These are phyloP conservation scores for Venturia asperata DNA, from an alignment of 2,329 filamentous ascomycete species.

Conservation along the genomic window DNA sequence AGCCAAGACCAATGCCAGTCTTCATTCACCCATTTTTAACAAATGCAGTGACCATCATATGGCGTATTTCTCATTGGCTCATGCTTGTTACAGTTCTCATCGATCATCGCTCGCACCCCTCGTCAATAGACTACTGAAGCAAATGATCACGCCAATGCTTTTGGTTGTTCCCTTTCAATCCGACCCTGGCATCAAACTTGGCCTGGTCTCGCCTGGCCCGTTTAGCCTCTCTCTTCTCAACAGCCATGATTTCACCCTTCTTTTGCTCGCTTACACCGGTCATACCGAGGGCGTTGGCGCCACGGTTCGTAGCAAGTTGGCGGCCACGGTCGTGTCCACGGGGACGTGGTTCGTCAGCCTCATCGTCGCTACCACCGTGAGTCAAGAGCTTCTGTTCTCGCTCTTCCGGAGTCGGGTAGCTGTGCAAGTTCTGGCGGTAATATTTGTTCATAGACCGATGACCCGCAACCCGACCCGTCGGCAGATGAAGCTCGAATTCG, in stretches of 20 bases:
- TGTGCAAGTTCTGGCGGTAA: constrained; percentile 86
- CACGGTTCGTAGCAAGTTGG: constrained; percentile 41
- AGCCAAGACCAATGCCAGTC: too few relatives aligned
- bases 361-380: constrained; percentile 39
- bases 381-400: constrained; percentile 52
- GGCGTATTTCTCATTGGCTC: neutral
- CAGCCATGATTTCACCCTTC: constrained; percentile 59
- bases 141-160: constrained; percentile 56
- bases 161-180: constrained; percentile 70
- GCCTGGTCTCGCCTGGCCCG: constrained; percentile 55
- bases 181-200: constrained; percentile 45
- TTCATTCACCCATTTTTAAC: too few relatives aligned
- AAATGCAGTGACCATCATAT: too few relatives aligned
- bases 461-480: constrained; percentile 80
- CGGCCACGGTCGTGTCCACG: constrained; percentile 30
- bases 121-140: constrained; percentile 27
- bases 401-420: constrained; percentile 72
- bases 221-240: constrained; percentile 63
- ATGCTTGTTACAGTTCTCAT: neutral
- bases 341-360: constrained; percentile 30
- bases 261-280: constrained; percentile 67
- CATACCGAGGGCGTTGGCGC: constrained; percentile 70
- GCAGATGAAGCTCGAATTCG: constrained; percentile 89
- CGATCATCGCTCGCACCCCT: neutral
- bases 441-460: constrained; percentile 83